Conservation (phyloP, 2,329 filamentous ascomycete species). For the Apiospora arundinis region DNA sequence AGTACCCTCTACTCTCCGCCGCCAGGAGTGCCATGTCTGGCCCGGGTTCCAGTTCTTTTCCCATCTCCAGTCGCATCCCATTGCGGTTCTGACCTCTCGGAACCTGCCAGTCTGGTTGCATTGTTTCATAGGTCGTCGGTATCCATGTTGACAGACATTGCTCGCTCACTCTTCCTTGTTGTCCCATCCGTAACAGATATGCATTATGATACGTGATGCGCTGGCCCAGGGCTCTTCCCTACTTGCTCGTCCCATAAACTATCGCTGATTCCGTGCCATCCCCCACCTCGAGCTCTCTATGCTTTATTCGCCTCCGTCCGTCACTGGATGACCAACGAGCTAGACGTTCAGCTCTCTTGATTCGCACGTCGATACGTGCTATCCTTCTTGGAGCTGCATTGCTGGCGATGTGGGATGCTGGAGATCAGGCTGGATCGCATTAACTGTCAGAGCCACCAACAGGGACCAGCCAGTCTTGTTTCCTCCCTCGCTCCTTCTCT, state of each 20-base stretch:
- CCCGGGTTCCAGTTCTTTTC: constrained; percentile 1
- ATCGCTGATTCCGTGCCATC: constrained; percentile 17
- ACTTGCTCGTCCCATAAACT: constrained; percentile 21
- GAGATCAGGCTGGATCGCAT: constrained; percentile 10
- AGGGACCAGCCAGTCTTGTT: constrained; percentile 1
- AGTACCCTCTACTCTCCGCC: not conserved
- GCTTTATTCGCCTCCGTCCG: constrained; percentile 16
- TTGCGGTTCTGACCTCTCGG: constrained; percentile 6
- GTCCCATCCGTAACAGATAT: constrained; percentile 5
- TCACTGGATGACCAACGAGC: constrained; percentile 13
- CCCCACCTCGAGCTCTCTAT: constrained; percentile 4
- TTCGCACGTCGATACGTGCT: constrained; percentile 17
- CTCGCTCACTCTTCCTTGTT: not conserved
- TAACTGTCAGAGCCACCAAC: constrained; percentile 9
- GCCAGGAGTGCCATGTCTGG: not conserved
- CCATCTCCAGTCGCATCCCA: not conserved
- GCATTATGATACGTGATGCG: constrained; percentile 18
- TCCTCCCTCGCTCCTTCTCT: not conserved
- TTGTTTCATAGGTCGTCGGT: constrained; percentile 20
- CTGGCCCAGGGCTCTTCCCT: constrained; percentile 18
- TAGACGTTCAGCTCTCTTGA: constrained; percentile 18
- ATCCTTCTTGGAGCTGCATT: not conserved
- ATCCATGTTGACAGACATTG: constrained; percentile 21
- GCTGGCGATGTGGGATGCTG: constrained; percentile 21
- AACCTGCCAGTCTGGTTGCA: constrained; percentile 10